Evolutionary conservation across 2,329 filamentous ascomycete genomes (phyloP), one percentile per base, ranked within the genome.

Genomic region (Alternaria sp.): DNA sequence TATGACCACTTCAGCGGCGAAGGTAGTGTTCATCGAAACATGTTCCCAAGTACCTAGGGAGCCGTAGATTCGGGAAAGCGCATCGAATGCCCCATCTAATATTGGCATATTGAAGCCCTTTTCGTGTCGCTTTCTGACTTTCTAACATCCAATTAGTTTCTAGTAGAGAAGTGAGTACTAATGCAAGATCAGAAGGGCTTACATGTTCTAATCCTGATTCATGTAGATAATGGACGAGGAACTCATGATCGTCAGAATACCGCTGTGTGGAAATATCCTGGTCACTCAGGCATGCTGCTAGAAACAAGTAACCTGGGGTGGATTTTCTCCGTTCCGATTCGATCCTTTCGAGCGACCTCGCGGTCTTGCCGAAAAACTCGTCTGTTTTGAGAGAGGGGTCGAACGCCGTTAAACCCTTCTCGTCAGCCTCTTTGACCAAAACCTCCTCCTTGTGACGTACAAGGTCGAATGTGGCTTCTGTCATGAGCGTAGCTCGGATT

Each of bases 141-240:
- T 12, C 49, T 52, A 28, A 28, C 14, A 9, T 18, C 14, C 40
- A 12, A 11, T 52, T 8, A 52, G 34, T 40, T 10, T 38, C 32
- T 32, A 11, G 12, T 14, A 36, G 2, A 20, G 11, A 40, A 25
- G 14, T 20, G 8, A 12, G 18, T 14, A 16, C 3, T 7, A 10
- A 36, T 7, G 16, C 4, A 36, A 2, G 8, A 34, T 14, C 14
- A 9, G 46, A 16, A 49, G 32, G 20, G 18, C 34, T 40, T 52
- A 52, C 49, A 27, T n/a, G 22, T 52, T 52, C 49, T 8, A 52
- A 30, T 40, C 32, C 49, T 14, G 49, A 22, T 41, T 52, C 49
- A 9, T 38, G 22, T 38, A 52, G 27, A n/a, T 40, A 52, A 20
- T 52, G 49, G 2, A 52, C 49, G 1, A 52, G 49, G 20, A 52